Evolutionary conservation across 805 yeast genomes (phyloP).

Genomic region (Candida ponderosae): DNA sequence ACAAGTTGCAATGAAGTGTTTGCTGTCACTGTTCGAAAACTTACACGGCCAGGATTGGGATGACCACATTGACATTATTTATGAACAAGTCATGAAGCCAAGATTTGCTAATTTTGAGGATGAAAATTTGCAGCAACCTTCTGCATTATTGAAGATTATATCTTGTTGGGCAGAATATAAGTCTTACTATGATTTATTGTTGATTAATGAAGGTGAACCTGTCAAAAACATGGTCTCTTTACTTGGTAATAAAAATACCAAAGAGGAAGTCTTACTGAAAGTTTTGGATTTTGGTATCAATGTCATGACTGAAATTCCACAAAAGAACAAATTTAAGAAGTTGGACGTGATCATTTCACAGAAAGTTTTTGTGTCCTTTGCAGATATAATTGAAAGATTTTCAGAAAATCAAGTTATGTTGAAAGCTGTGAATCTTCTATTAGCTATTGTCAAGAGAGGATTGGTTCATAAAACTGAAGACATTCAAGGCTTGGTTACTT

Average conservation of each 20-base stretch:
- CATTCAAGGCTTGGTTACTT: constrained; percentile 41
- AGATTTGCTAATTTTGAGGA: constrained; percentile 59
- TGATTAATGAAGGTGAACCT: constrained; percentile 47
- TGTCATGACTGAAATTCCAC: constrained; percentile 34
- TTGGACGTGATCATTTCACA: constrained; percentile 54
- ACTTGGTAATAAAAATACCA: constrained; percentile 47
- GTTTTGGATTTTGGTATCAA: constrained; percentile 47
- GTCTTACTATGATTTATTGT: constrained; percentile 42
- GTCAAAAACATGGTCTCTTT: constrained; percentile 47
- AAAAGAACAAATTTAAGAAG: constrained; percentile 36
- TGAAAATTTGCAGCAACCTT: constrained; percentile 79
- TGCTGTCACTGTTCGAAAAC: constrained; percentile 46
- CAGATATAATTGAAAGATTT: constrained; percentile 34
- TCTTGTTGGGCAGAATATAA: constrained; percentile 45
- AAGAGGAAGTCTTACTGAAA: constrained; percentile 53
- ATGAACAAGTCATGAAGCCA: constrained; percentile 47
- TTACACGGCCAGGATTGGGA: constrained; percentile 57
- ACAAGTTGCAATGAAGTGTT: constrained; percentile 57
- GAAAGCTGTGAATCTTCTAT: constrained; percentile 42
- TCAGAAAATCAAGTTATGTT: constrained; percentile 38
- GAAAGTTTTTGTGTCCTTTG: constrained; percentile 41
- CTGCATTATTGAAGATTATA: constrained; percentile 64
- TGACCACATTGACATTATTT: constrained; percentile 41
- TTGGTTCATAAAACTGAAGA: constrained; percentile 49
- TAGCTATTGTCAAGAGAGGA: constrained; percentile 46